phyloP scores from a whole-genome alignment of 129 eudicot genomes.

The Cynara cardunculus region DNA sequence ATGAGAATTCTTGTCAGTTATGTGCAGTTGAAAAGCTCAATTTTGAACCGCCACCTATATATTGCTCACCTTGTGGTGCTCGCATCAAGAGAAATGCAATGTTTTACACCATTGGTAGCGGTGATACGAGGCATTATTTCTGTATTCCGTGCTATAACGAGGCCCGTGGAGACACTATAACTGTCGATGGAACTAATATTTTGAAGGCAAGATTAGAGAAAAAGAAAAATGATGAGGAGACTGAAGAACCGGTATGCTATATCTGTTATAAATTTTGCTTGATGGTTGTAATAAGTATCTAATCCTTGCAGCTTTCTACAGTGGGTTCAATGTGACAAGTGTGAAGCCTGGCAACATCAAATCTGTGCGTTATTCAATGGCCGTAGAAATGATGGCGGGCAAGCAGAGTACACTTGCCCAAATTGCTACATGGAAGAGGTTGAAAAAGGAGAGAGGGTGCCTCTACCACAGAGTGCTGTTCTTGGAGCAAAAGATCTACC shows the following conservation, averaged over 20 bases:
- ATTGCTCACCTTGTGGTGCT: conserved; percentile 87
- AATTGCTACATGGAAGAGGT: conserved; percentile 84
- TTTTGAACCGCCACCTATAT: conserved; percentile 96
- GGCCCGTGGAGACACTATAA: conserved; percentile 83
- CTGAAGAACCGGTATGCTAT: conserved; percentile 88
- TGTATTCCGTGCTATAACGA: conserved; percentile 85
- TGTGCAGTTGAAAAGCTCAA: conserved; percentile 96
- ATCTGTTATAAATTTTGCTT: conserved; percentile 8
- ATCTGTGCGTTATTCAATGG: conserved; percentile 97
- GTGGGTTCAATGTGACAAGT: conserved; percentile 99
- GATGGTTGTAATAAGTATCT: neutral
- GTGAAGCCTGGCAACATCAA: conserved; percentile 99
- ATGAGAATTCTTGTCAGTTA: conserved; percentile 93
- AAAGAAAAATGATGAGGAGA: conserved; percentile 92
- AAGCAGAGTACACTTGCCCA: conserved; percentile 98
- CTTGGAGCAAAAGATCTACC: conserved; percentile 99
- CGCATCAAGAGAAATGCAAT: conserved; percentile 92
- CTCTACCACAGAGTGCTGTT: conserved; percentile 95
- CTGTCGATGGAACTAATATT: conserved; percentile 67
- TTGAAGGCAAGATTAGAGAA: conserved; percentile 82
- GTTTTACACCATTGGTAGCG: conserved; percentile 84
- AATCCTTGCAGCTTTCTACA: conserved; percentile 34
- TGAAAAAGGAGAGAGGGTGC: conserved; percentile 85
- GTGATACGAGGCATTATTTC: conserved; percentile 83
- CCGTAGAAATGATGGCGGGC: conserved; percentile 91